Base-by-base conservation (phyloP, 208 protist species). In the Trypanosoma congolense region DNA sequence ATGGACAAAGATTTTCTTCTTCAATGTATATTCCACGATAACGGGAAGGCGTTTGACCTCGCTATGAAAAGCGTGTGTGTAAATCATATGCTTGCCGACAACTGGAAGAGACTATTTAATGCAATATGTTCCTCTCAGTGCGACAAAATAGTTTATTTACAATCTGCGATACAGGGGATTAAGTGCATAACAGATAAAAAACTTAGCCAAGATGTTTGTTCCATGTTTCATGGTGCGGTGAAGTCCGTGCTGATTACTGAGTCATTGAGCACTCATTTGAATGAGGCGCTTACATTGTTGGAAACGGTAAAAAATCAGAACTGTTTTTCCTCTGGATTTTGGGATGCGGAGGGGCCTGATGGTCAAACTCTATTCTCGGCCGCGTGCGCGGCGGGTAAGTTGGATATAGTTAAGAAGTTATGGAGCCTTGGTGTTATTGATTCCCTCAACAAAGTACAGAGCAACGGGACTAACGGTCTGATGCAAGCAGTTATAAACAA, bases 401-500 rank as follows among this genome's bases (percentile, higher is more conserved):
- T 55, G 22, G 18, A 50, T 19, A 31, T 69, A 22, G 46, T 62
- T 30, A 19, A 61, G 14, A 3, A 28, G 1, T 28, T 69, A 3
- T 56, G 45, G 42, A 41, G 21, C 14, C 26, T 56, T 3, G 48
- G 26, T 4, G 18, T 69, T 28, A 46, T 69, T 4, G 14, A 19
- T 31, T 24, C 55, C 25, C 43, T 26, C 3, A 69, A 69, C 49
- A 41, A 54, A 5, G 55, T 69, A 1, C 62, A 69, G 19, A 53
- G 52, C 24, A 46, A 69, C 21, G 45, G 40, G 16, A 70, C 38
- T 2, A 63, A 45, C 38, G 55, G 53, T 12, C 48, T 70, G 16
- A 55, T 63, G 63, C 63, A 70, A 21, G 63, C 55, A 3, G 63
- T 64, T 21, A 40, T 70, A 38, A 22, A 49, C 22, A 29, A 63